Percentiles rank a stretch among this genome's conserved stretches.
These are phyloP conservation scores for Alternaria sp. DNA, from an alignment of 2,329 filamentous ascomycete species.

Conservation along the genomic window DNA sequence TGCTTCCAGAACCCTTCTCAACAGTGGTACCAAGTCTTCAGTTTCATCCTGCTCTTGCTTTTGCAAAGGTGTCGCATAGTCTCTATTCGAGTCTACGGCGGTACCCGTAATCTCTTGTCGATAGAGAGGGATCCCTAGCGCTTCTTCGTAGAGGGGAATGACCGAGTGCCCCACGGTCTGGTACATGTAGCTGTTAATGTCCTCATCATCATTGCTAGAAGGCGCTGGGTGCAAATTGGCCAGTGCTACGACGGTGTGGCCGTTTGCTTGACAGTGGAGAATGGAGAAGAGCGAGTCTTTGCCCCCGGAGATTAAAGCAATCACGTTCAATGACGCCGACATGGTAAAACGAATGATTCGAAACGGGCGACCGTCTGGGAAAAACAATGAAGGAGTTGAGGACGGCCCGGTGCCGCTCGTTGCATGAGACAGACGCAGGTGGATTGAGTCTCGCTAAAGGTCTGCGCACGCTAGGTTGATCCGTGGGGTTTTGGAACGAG, in stretches of 20 bases:
- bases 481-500: slow-evolving; percentile 9
- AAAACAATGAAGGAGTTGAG: slow-evolving; percentile 13
- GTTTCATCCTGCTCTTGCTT: slow-evolving; percentile 73
- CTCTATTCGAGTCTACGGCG: slow-evolving; percentile 74
- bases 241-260: slow-evolving; percentile 84
- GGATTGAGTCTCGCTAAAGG: slow-evolving; percentile 20
- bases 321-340: slow-evolving; percentile 63
- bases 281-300: slow-evolving; percentile 97
- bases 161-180: slow-evolving; percentile 93
- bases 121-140: slow-evolving; percentile 84
- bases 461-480: slow-evolving; percentile 20
- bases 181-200: slow-evolving; percentile 99
- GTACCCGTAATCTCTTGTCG: slow-evolving; percentile 77
- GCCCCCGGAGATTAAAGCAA: slow-evolving; percentile 92
- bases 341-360: slow-evolving; percentile 12
- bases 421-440: slow-evolving; percentile 12
- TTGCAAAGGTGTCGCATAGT: slow-evolving; percentile 64
- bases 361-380: slow-evolving; percentile 5
- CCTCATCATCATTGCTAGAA: slow-evolving; percentile 55
- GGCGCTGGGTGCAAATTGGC: slow-evolving; percentile 81
- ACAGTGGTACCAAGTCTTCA: slow-evolving; percentile 81
- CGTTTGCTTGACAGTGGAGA: slow-evolving; percentile 87
- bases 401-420: slow-evolving; percentile 14
- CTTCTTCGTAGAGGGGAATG: slow-evolving; percentile 83
- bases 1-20: slow-evolving; percentile 69